Evolutionary conservation across 1,284 basidiomycete species (phyloP), one percentile per base, ranked within the genome.

Genomic region (Agaricales sp.): DNA sequence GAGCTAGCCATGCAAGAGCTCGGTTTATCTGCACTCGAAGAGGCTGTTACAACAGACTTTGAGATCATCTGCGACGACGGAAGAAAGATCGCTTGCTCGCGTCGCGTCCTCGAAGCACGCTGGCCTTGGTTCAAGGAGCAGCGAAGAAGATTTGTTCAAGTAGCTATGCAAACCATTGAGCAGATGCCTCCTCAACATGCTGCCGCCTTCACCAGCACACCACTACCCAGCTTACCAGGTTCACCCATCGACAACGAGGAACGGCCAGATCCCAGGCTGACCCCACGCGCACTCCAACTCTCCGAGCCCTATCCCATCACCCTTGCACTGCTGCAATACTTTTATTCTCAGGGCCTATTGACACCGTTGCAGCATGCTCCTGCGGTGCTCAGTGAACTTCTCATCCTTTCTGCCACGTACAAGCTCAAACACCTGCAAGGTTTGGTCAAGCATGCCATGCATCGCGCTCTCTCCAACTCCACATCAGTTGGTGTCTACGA

Each of bases 121-220:
- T 98, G 94, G 94, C 80, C 86, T 0, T 97, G 94, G 94, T 94
- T 97, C 72, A 80, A 78, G 51, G 75, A 83, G 48, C 83, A 92
- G 60, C 70, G 83, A 19, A 62, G 67, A 48, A 65, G 70, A 49
- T 79, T 87, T 57, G 56, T 80, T 24, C 70, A 75, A 47, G 71
- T 69, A 4, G 83, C 83, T 1, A 67, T 67, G 46, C 68, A 66
- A 22, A 70, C 76, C 2, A 65, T 81, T 37, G 75, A 80, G 44
- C 64, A 67, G n/a, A 64, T 85, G 46, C 80, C 84, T 0, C 30
- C 30, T 8, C n/a, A 8, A 35, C 11, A n/a, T n/a, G 30, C 30
- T 35, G 60, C 69, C 2, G 76, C 78, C 8, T 61, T 74, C 1
- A 77, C 78, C 66, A 73, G 82, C 53, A 67, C 78, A 0, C 68